Conservation (phyloP, 2,329 filamentous ascomycete genomes). For the Aureobasidium leucospermi region DNA sequence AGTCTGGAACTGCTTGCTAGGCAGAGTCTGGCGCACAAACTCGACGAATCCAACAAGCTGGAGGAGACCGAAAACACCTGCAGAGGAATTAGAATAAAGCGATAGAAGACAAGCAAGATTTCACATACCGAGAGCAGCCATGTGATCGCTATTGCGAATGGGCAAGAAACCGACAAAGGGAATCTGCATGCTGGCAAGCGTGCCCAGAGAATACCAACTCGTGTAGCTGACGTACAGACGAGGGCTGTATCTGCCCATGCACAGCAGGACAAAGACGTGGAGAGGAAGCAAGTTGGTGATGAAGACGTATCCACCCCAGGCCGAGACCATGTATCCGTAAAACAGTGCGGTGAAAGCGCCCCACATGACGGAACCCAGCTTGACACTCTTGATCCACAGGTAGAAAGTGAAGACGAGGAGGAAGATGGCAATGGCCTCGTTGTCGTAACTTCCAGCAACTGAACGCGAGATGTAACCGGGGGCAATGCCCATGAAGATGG, state of each 20-base stretch:
- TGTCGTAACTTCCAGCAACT: constrained; percentile 97
- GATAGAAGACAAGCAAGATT: constrained; percentile 31
- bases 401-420: constrained; percentile 97
- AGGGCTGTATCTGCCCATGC: constrained; percentile 94
- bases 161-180: constrained; percentile 97
- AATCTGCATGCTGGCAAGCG: constrained; percentile 97
- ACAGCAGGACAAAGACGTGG: constrained; percentile 86
- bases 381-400: constrained; percentile 97
- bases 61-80: constrained; percentile 72
- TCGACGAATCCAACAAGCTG: constrained; percentile 91
- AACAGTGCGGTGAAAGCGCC: constrained; percentile 88
- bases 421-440: constrained; percentile 99
- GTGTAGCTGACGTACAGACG: constrained; percentile 94
- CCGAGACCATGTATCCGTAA: constrained; percentile 99
- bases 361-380: constrained; percentile 95
- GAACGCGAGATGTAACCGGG: constrained; percentile 97
- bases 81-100: constrained; percentile 1
- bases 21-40: constrained; percentile 79
- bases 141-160: constrained; percentile 95
- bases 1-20: constrained; percentile 88
- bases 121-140: constrained; percentile 70
- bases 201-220: constrained; percentile 95
- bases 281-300: constrained; percentile 95
- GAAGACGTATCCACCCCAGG: constrained; percentile 99
- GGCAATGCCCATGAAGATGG: constrained; percentile 93